Conservation (phyloP, 768 basidiomycete genomes). For the Neoboletus magnificus region DNA sequence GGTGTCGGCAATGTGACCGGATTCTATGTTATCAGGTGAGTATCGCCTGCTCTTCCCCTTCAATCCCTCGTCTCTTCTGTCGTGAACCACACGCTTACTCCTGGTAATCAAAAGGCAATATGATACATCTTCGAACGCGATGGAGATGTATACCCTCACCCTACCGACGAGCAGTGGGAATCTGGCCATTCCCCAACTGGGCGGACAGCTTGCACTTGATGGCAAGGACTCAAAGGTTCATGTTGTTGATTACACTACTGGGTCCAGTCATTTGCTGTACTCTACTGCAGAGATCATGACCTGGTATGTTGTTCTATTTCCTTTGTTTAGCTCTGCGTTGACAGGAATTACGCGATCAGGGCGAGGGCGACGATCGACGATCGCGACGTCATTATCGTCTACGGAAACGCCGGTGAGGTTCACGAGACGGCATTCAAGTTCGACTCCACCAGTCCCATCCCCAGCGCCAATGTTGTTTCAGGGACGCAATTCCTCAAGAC, state of each 20-base stretch:
- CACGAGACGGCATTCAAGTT: constrained; percentile 50
- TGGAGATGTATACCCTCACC: constrained; percentile 35
- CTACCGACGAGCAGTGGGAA: constrained; percentile 45
- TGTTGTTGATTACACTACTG: constrained; percentile 47
- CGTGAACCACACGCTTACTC: not conserved
- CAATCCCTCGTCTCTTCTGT: not conserved
- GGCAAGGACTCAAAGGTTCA: constrained; percentile 55
- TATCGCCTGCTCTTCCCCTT: not conserved
- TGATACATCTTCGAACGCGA: constrained; percentile 7
- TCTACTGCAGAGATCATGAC: constrained; percentile 50
- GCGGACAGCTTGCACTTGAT: constrained; percentile 41
- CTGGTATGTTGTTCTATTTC: constrained; percentile 31
- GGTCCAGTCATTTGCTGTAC: constrained; percentile 42
- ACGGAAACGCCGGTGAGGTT: constrained; percentile 45
- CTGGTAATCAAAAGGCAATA: constrained; percentile 11
- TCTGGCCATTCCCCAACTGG: constrained; percentile 42
- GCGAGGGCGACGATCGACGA: constrained; percentile 49
- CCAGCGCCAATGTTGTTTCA: constrained; percentile 21
- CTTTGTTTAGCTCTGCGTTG: not conserved
- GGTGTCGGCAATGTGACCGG: constrained; percentile 45
- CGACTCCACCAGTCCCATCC: constrained; percentile 15
- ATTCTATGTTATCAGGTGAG: constrained; percentile 39
- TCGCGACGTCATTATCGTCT: constrained; percentile 46
- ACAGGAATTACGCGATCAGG: constrained; percentile 27
- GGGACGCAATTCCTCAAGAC: constrained; percentile 35